phyloP scores from a whole-genome alignment of 257 asterid genomes.

The Ajuga chamaepitys region DNA sequence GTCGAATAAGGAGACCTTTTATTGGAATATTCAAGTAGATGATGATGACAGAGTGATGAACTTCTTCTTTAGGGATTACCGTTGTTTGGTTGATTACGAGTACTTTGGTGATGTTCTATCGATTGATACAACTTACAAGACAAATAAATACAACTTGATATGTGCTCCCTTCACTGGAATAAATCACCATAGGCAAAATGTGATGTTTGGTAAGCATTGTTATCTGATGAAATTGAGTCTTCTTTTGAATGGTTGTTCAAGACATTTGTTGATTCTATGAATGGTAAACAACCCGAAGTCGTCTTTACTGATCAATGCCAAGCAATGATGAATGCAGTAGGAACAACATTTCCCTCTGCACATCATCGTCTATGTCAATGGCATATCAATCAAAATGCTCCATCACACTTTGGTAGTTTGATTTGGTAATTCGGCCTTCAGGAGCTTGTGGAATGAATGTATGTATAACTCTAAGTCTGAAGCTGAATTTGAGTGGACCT shows the following conservation, averaged over 20 bases:
- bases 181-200: too few species aligned
- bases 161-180: too few species aligned
- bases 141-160: too few species aligned
- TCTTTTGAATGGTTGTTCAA: too few species aligned
- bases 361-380: too few species aligned
- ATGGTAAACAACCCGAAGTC: too few species aligned
- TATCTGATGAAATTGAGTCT: too few species aligned
- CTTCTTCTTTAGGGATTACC: not conserved
- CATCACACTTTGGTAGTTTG: not conserved
- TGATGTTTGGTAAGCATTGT: too few species aligned
- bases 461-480: not conserved
- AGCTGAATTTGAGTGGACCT: not conserved
- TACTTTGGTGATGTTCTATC: not conserved
- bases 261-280: too few species aligned
- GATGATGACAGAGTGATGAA: not conserved
- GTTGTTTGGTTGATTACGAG: not conserved
- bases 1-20: not conserved
- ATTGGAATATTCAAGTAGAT: not conserved
- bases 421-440: not conserved
- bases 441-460: not conserved
- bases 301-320: too few species aligned
- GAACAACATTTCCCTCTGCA: too few species aligned
- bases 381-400: slow-evolving; percentile 7
- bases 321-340: too few species aligned
- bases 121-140: not conserved